Evolutionary conservation across 2,329 filamentous ascomycete species (phyloP).

Genomic region (Fusarium guadeloupense): DNA sequence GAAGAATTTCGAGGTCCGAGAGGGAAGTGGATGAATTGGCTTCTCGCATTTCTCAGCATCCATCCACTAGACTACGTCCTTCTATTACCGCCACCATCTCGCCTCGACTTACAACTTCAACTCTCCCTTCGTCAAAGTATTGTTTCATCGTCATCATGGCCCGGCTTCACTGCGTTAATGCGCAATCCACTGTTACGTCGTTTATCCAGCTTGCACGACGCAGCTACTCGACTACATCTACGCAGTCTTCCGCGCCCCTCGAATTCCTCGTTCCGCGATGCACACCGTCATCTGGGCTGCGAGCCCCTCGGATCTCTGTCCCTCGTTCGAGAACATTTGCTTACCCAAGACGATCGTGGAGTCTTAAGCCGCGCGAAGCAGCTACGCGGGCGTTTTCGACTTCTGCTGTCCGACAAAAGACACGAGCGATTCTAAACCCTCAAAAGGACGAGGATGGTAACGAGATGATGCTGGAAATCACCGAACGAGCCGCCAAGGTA

Average conservation of each 20-base stretch:
- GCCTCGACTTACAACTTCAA: conserved; percentile 7
- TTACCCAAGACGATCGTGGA: neutral
- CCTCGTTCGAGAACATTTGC: neutral
- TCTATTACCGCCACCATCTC: conserved; percentile 15
- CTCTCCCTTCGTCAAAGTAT: neutral
- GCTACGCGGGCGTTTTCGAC: conserved; percentile 49
- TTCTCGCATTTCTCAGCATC: conserved; percentile 45
- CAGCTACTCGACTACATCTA: conserved; percentile 43
- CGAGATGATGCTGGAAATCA: conserved; percentile 85
- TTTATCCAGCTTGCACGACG: conserved; percentile 55
- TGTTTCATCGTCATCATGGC: conserved; percentile 45
- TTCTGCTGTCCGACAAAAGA: conserved; percentile 51
- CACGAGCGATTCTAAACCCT: conserved; percentile 72
- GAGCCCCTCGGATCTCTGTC: neutral
- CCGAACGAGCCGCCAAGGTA: conserved; percentile 82
- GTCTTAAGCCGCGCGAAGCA: conserved; percentile 4
- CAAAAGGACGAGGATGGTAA: conserved; percentile 83
- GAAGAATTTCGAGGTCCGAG: conserved; percentile 38
- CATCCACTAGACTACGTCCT: conserved; percentile 33
- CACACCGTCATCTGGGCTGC: conserved; percentile 20
- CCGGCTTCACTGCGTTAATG: conserved; percentile 51
- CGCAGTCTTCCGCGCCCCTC: conserved; percentile 44
- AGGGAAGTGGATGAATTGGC: conserved; percentile 31
- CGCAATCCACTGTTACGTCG: conserved; percentile 50
- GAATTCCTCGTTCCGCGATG: conserved; percentile 54